Evolutionary conservation across 2,329 filamentous ascomycete species (phyloP).

Genomic region (Tolypocladium guangdongense): DNA sequence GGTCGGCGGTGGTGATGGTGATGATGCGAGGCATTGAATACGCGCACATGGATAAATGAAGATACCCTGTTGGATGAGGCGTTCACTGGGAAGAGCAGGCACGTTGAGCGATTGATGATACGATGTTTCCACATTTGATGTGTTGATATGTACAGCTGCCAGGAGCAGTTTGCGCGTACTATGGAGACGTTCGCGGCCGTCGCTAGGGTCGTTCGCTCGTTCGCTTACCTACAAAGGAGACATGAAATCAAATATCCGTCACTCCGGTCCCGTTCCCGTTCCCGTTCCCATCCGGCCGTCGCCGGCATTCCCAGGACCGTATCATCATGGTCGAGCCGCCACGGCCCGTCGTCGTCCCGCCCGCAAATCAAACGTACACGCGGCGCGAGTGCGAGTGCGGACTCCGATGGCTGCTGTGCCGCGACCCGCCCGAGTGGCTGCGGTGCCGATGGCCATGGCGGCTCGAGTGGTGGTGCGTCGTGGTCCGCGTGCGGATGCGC

Average conservation of each 20-base stretch:
- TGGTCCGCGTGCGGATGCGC: conserved; percentile 10
- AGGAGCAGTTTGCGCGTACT: neutral
- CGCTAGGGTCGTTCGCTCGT: neutral
- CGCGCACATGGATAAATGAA: neutral
- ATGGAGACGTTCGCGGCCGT: neutral
- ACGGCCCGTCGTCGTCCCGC: neutral
- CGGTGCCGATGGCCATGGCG: conserved; percentile 31
- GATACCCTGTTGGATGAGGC: neutral
- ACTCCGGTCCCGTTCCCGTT: neutral
- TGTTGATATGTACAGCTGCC: neutral
- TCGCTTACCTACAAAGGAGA: neutral
- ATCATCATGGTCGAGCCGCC: neutral
- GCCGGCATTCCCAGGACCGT: neutral
- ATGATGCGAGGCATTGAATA: conserved; percentile 8
- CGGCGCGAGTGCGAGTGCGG: conserved; percentile 38
- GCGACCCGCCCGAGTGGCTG: conserved; percentile 23
- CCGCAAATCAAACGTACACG: conserved; percentile 32
- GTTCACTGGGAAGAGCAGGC: neutral
- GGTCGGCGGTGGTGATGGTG: conserved; percentile 35
- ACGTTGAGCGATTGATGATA: neutral
- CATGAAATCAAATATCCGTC: neutral
- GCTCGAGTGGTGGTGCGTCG: conserved; percentile 26
- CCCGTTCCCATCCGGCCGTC: neutral
- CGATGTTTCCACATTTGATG: neutral
- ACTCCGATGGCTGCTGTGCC: conserved; percentile 29